These are phyloP conservation scores for Apiospora malaysiana DNA, from an alignment of 2,329 filamentous ascomycete genomes.

Conservation along the genomic window DNA sequence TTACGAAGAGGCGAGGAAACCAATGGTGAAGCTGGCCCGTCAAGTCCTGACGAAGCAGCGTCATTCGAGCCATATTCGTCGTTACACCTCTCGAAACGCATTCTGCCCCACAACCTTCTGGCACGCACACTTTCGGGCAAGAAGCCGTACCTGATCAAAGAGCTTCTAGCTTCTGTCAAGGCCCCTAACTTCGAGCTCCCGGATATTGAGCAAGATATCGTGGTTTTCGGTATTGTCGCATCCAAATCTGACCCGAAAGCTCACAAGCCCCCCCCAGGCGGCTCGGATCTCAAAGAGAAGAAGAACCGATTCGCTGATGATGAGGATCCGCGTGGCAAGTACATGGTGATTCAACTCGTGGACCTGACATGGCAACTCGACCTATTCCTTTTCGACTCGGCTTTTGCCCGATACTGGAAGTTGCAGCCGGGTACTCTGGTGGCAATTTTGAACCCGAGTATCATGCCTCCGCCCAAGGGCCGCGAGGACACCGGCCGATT, in stretches of 20 bases:
- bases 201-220: conserved; percentile 83
- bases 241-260: conserved; percentile 82
- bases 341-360: conserved; percentile 88
- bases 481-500: conserved; percentile 83
- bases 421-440: conserved; percentile 89
- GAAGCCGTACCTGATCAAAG: conserved; percentile 77
- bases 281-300: conserved; percentile 51
- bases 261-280: conserved; percentile 52
- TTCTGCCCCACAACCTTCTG: conserved; percentile 81
- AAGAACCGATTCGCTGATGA: conserved; percentile 40
- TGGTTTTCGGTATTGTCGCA: conserved; percentile 86
- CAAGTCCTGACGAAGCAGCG: conserved; percentile 53
- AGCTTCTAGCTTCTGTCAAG: conserved; percentile 81
- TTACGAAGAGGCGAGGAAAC: conserved; percentile 32
- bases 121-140: conserved; percentile 80
- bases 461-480: conserved; percentile 84
- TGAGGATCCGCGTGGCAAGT: conserved; percentile 73
- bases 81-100: conserved; percentile 81
- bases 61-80: conserved; percentile 87
- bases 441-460: conserved; percentile 87
- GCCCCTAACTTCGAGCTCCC: conserved; percentile 83
- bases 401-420: conserved; percentile 93
- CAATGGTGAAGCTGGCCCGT: conserved; percentile 29
- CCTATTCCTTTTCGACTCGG: conserved; percentile 88
- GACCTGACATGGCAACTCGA: conserved; percentile 92